A percentile compares a stretch with the other conserved stretches of the same genome.
phyloP scores from a whole-genome alignment of 2,329 filamentous ascomycete genomes.

The Aspergillus novoparasiticus region DNA sequence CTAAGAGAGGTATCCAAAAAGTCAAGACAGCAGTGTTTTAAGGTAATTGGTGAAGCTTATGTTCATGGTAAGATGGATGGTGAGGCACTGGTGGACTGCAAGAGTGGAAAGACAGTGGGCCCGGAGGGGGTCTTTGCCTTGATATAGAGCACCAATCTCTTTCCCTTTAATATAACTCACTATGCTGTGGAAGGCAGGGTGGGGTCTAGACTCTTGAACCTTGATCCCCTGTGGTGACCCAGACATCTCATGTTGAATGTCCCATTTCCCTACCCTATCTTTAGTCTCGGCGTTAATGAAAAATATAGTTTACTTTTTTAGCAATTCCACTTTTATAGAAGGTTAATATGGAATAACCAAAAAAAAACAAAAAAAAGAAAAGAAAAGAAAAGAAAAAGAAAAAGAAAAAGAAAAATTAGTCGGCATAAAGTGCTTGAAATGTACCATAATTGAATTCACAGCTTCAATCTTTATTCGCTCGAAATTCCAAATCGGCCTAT shows the following conservation, averaged over 20 bases:
- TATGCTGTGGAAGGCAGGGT: background rate
- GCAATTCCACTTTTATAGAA: no score
- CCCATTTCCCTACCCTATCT: no score
- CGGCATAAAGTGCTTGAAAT: background rate
- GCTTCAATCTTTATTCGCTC: background rate
- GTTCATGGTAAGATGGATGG: background rate
- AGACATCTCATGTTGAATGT: no score
- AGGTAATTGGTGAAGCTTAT: background rate
- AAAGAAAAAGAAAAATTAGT: no score
- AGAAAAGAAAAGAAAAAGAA: no score
- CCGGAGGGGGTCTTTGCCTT: background rate
- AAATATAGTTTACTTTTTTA: no score
- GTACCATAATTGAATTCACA: background rate
- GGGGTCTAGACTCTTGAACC: no score
- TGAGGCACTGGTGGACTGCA: background rate
- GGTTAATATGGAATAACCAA: no score
- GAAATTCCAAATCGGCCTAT: background rate
- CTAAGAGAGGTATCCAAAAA: background rate
- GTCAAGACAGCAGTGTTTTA: background rate
- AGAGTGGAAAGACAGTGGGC: background rate
- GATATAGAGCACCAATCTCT: background rate
- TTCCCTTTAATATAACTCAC: background rate
- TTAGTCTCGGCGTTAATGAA: no score
- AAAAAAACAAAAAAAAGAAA: no score
- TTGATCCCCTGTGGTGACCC: no score